Evolutionary conservation across 129 eudicot genomes (phyloP).

Genomic region (Chrysanthemum lavandulifolium): DNA sequence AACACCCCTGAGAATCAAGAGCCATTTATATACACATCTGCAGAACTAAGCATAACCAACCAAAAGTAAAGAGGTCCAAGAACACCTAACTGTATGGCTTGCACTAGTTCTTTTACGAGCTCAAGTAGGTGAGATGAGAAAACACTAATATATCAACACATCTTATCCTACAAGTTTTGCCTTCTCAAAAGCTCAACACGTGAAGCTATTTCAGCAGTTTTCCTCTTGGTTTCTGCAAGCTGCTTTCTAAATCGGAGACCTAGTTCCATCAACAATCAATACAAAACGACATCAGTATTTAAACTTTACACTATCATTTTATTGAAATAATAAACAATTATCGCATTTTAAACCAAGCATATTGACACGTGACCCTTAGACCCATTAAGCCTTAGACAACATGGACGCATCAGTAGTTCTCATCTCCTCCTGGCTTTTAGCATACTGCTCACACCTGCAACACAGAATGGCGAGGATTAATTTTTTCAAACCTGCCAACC

Average conservation of each 20-base stretch:
- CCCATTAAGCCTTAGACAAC: constrained; percentile 12
- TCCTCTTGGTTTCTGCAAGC: constrained; percentile 67
- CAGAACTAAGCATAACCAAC: no score
- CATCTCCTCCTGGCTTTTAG: constrained; percentile 55
- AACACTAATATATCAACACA: not conserved
- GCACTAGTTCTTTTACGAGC: not conserved
- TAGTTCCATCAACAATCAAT: constrained; percentile 22
- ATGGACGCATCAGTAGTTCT: constrained; percentile 43
- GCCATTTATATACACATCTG: no score
- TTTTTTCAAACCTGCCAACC: not conserved
- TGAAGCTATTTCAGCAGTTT: constrained; percentile 58
- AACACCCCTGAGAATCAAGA: no score
- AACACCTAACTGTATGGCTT: no score
- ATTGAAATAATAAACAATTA: not conserved
- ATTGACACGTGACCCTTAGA: not conserved
- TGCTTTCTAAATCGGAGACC: constrained; percentile 66
- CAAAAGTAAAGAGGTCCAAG: no score
- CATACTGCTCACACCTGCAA: constrained; percentile 67
- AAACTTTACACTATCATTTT: not conserved
- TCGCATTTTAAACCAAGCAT: not conserved
- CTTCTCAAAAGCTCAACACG: constrained; percentile 54
- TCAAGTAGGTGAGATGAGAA: not conserved
- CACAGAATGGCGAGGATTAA: not conserved
- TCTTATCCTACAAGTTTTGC: constrained; percentile 31
- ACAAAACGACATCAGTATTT: not conserved